Evolutionary conservation across 2,329 filamentous ascomycete species (phyloP).

Genomic region (Teratosphaeriaceae sp.): DNA sequence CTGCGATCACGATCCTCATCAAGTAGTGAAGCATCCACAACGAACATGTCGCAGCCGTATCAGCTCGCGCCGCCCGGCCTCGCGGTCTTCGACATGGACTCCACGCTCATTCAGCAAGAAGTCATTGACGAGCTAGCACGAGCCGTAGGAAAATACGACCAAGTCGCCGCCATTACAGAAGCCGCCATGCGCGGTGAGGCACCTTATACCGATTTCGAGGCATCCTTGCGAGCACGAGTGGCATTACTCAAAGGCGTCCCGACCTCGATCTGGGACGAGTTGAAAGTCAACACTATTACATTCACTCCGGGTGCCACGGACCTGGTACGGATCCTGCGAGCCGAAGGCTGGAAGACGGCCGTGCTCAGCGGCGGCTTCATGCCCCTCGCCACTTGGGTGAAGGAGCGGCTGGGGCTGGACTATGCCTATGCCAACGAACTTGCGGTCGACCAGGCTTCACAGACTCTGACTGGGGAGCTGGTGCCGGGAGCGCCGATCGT

Average conservation of each 20-base stretch:
- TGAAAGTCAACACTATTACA: slow-evolving; percentile 63
- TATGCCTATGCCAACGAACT: slow-evolving; percentile 86
- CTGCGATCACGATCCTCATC: too few species aligned
- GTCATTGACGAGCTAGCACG: slow-evolving; percentile 93
- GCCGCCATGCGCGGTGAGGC: slow-evolving; percentile 89
- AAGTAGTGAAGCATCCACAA: too few species aligned
- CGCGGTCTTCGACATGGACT: slow-evolving; percentile 98
- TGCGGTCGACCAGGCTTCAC: slow-evolving; percentile 48
- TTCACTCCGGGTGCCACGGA: slow-evolving; percentile 75
- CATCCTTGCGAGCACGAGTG: slow-evolving; percentile 74
- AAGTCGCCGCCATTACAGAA: slow-evolving; percentile 82
- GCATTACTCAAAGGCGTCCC: slow-evolving; percentile 74
- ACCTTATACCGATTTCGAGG: slow-evolving; percentile 68
- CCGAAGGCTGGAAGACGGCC: slow-evolving; percentile 76
- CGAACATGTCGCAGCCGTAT: too few species aligned
- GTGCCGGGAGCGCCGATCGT: slow-evolving; percentile 64
- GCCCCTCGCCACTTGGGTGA: slow-evolving; percentile 82
- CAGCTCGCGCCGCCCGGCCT: slow-evolving; percentile 50
- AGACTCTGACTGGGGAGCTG: slow-evolving; percentile 64
- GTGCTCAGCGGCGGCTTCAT: slow-evolving; percentile 91
- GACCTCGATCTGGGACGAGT: slow-evolving; percentile 60
- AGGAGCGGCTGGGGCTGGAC: slow-evolving; percentile 72
- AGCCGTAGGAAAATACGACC: slow-evolving; percentile 59
- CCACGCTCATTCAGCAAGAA: slow-evolving; percentile 92
- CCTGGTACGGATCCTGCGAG: slow-evolving; percentile 66